Evolutionary conservation across 805 yeast species (phyloP).

Genomic region (Isabelozyma heimii): DNA sequence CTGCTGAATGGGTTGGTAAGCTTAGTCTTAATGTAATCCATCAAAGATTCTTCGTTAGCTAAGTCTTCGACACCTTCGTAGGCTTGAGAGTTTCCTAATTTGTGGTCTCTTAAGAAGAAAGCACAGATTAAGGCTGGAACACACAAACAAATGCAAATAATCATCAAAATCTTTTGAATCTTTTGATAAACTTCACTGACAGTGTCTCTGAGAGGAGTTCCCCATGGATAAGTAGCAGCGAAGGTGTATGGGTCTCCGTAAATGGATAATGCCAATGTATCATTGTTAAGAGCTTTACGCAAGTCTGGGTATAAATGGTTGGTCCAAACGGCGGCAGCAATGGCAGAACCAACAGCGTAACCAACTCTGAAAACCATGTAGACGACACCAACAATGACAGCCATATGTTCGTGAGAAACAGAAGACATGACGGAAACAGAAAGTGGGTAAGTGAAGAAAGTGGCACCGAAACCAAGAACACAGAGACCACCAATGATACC

Average conservation of each 20-base stretch:
- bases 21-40: not conserved
- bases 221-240: slow-evolving; percentile 50
- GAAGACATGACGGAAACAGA: slow-evolving; percentile 11
- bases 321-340: slow-evolving; percentile 21
- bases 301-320: slow-evolving; percentile 5
- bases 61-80: slow-evolving; percentile 3
- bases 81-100: slow-evolving; percentile 20
- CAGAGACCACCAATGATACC: slow-evolving; percentile 16
- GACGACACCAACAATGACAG: slow-evolving; percentile 11
- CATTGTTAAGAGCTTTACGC: slow-evolving; percentile 14
- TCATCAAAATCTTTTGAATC: slow-evolving; percentile 53
- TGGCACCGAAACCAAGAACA: slow-evolving; percentile 17
- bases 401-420: slow-evolving; percentile 16
- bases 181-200: slow-evolving; percentile 54
- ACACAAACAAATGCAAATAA: slow-evolving; percentile 35
- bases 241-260: slow-evolving; percentile 52
- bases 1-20: not conserved
- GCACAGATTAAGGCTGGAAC: slow-evolving; percentile 29
- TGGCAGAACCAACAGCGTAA: slow-evolving; percentile 15
- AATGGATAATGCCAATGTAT: slow-evolving; percentile 41
- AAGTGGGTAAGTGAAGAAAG: slow-evolving; percentile 16
- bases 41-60: slow-evolving; percentile 7
- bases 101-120: slow-evolving; percentile 48
- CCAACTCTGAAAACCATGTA: slow-evolving; percentile 14
- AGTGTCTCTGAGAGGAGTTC: slow-evolving; percentile 53